Percentiles rank a stretch among this genome's conserved stretches.
Conservation (phyloP, 768 basidiomycete genomes). For the Kwoniella pini region DNA sequence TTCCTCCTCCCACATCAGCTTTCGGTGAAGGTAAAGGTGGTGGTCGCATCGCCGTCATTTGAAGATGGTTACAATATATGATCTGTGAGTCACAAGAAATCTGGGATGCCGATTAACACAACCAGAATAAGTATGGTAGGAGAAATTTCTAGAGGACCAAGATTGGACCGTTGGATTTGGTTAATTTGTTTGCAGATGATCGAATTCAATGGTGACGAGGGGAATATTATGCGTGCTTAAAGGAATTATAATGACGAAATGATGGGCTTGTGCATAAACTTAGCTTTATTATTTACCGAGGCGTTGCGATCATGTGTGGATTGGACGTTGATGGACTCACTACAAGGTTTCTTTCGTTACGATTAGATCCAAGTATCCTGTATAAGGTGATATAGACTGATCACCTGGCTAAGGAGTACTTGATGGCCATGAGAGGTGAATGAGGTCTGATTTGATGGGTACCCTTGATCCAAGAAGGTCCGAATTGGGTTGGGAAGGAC, state of each 20-base stretch:
- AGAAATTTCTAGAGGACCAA: too few species aligned
- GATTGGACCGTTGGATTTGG: neutral
- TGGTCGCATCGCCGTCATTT: conserved; percentile 6
- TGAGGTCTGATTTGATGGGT: too few species aligned
- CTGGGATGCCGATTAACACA: too few species aligned
- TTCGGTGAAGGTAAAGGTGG: conserved; percentile 11
- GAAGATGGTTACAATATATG: too few species aligned
- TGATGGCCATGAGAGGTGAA: too few species aligned
- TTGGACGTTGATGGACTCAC: neutral
- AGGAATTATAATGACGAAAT: neutral
- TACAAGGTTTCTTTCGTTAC: neutral
- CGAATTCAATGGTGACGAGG: neutral
- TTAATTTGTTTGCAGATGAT: neutral
- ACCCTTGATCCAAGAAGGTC: too few species aligned
- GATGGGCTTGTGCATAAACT: neutral
- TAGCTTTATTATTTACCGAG: neutral
- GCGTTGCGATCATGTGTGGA: conserved; percentile 7
- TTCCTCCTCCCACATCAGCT: neutral
- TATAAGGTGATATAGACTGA: neutral
- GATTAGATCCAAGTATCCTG: neutral
- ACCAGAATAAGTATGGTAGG: too few species aligned
- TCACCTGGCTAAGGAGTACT: too few species aligned
- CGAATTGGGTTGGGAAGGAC: too few species aligned
- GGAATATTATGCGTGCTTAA: neutral
- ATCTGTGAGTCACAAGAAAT: too few species aligned